These are phyloP conservation scores for Santalum album DNA, from an alignment of 164 flowering plant species.

Conservation along the genomic window DNA sequence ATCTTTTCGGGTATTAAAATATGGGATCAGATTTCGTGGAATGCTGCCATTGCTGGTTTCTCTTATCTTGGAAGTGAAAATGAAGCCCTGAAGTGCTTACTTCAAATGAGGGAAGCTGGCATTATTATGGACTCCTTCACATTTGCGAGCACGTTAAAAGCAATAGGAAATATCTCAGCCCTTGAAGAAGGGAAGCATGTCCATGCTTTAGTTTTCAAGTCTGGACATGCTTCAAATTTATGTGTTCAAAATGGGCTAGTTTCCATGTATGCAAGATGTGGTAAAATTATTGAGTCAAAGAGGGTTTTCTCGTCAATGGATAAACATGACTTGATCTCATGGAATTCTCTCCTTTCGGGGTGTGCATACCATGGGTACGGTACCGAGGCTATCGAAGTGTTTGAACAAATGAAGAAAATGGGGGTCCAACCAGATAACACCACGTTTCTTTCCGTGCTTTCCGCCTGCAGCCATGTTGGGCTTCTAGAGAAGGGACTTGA, in stretches of 20 bases:
- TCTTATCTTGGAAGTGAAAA: slow-evolving; percentile 27
- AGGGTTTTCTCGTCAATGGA: slow-evolving; percentile 28
- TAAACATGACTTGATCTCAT: slow-evolving; percentile 39
- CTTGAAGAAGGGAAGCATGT: slow-evolving; percentile 45
- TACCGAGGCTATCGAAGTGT: slow-evolving; percentile 34
- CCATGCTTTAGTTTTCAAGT: slow-evolving; percentile 36
- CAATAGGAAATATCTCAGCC: slow-evolving; percentile 31
- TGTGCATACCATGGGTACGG: slow-evolving; percentile 45
- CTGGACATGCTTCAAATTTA: slow-evolving; percentile 24
- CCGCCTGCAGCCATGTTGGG: slow-evolving; percentile 59
- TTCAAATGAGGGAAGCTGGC: slow-evolving; percentile 31
- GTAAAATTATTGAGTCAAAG: slow-evolving; percentile 31
- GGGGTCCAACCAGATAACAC: slow-evolving; percentile 29
- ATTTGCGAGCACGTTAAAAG: slow-evolving; percentile 29
- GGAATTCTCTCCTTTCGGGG: slow-evolving; percentile 51
- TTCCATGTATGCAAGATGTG: slow-evolving; percentile 56
- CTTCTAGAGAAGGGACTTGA: slow-evolving; percentile 37
- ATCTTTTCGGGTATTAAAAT: slow-evolving; percentile 16
- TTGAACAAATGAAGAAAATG: slow-evolving; percentile 36
- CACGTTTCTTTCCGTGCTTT: slow-evolving; percentile 35
- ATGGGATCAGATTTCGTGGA: slow-evolving; percentile 44
- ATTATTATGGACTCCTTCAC: slow-evolving; percentile 29
- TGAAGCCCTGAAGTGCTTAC: slow-evolving; percentile 31
- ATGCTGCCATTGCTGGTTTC: slow-evolving; percentile 46
- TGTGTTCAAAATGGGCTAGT: slow-evolving; percentile 45